Evolutionary conservation across 2,329 filamentous ascomycete genomes (phyloP).

Genomic region (Scedosporium dehoogii): DNA sequence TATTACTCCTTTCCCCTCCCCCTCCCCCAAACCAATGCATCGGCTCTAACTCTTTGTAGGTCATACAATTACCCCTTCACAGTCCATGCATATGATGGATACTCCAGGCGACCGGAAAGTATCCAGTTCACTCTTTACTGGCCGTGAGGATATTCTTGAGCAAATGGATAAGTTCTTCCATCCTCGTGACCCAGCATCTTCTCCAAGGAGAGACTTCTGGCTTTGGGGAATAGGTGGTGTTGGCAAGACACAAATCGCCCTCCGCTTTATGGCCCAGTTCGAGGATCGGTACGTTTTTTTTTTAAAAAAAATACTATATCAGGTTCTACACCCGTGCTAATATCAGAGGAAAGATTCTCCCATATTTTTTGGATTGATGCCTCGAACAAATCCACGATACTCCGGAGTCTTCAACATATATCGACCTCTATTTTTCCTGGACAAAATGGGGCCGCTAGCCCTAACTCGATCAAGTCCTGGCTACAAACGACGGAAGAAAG

Average conservation of each 20-base stretch:
- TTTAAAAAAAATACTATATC: not conserved
- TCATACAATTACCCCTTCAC: not conserved
- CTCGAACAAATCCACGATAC: conserved; percentile 12
- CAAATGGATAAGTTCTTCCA: conserved; percentile 12
- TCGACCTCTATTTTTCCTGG: conserved; percentile 6
- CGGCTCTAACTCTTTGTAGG: not conserved
- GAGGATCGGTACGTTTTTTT: conserved; percentile 11
- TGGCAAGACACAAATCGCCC: conserved; percentile 21
- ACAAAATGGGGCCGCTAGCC: not conserved
- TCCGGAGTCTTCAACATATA: conserved; percentile 14
- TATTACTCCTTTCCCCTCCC: not conserved
- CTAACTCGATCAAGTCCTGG: conserved; percentile 11
- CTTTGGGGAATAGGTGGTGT: conserved; percentile 19
- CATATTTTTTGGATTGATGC: conserved; percentile 21
- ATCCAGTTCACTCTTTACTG: conserved; percentile 13
- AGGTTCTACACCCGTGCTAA: too few species aligned
- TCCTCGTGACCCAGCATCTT: not conserved
- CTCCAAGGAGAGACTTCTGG: conserved; percentile 13
- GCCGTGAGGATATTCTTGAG: conserved; percentile 14
- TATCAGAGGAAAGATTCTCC: conserved; percentile 14
- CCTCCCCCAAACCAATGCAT: not conserved
- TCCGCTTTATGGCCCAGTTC: conserved; percentile 15
- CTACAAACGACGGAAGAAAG: conserved; percentile 12
- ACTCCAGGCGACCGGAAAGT: not conserved
- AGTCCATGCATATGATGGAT: not conserved